A percentile compares a stretch with the other conserved stretches of the same genome.
Evolutionary conservation across 2,329 filamentous ascomycete genomes (phyloP).

Genomic region (Chrysoporthe deuterocubensis): DNA sequence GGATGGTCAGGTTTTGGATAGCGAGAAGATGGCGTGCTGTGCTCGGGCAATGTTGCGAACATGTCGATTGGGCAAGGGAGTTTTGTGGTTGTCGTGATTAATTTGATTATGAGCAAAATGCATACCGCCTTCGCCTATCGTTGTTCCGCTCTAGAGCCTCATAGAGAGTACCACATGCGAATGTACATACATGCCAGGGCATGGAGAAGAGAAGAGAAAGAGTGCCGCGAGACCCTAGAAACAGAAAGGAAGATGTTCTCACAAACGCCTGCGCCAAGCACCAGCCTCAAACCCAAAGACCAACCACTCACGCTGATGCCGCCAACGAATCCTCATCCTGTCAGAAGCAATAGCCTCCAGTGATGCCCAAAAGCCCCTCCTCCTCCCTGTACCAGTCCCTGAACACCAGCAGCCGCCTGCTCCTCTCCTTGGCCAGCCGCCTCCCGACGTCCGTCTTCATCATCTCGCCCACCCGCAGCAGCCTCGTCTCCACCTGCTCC

Average conservation of each 20-base stretch:
- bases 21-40: not conserved
- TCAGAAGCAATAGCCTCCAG: conserved; percentile 19
- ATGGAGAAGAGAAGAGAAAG: not conserved
- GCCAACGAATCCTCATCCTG: not conserved
- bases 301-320: not conserved
- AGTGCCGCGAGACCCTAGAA: not conserved
- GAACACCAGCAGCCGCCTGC: conserved; percentile 55
- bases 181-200: not conserved
- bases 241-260: not conserved
- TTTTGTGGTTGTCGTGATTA: not conserved
- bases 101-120: not conserved
- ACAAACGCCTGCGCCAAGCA: not conserved
- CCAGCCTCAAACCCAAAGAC: not conserved
- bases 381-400: conserved; percentile 64
- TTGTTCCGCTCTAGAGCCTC: not conserved
- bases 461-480: conserved; percentile 66
- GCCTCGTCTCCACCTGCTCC: conserved; percentile 77
- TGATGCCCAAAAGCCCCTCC: conserved; percentile 28
- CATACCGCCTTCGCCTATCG: not conserved
- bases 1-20: not conserved
- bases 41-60: not conserved
- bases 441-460: conserved; percentile 66
- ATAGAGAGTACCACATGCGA: not conserved
- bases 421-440: conserved; percentile 57
- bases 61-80: not conserved